These are phyloP conservation scores for Babesia gibsoni DNA, from an alignment of 169 alveolate species.

Conservation along the genomic window DNA sequence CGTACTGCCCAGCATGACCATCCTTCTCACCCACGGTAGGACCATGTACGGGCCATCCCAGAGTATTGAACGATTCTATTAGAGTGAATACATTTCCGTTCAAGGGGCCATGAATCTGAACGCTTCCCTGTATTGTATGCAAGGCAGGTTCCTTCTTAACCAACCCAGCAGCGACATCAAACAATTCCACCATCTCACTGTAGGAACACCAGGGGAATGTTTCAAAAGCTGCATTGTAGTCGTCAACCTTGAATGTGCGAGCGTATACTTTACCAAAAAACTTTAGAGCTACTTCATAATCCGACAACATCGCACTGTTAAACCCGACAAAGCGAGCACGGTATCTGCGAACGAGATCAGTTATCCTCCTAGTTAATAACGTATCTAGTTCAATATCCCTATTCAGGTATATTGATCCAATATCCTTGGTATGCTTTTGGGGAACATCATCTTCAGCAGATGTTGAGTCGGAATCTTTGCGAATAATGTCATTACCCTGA, in stretches of 20 bases:
- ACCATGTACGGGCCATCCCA: constrained; percentile 73
- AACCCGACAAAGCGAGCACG: constrained; percentile 36
- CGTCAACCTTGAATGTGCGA: constrained; percentile 29
- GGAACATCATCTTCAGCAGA: too few relatives aligned
- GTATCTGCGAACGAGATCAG: constrained; percentile 27
- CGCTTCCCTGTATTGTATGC: constrained; percentile 44
- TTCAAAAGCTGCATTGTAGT: constrained; percentile 12
- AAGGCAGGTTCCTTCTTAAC: constrained; percentile 61
- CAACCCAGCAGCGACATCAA: constrained; percentile 61
- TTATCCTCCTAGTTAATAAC: background rate
- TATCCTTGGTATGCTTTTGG: background rate
- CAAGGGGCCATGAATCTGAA: constrained; percentile 65
- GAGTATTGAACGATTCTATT: constrained; percentile 64
- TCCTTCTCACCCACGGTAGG: background rate
- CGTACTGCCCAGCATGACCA: background rate
- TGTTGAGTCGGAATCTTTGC: too few relatives aligned
- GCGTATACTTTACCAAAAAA: constrained; percentile 54
- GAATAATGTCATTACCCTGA: too few relatives aligned
- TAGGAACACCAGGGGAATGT: constrained; percentile 59
- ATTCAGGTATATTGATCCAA: background rate
- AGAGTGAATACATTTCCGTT: constrained; percentile 62
- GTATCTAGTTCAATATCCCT: constrained; percentile 15
- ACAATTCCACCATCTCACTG: constrained; percentile 65
- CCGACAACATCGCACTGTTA: constrained; percentile 37
- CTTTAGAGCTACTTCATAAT: constrained; percentile 59